Evolutionary conservation across 2,329 filamentous ascomycete species (phyloP), one percentile per base, ranked within the genome.

Genomic region (Polychaeton citri): DNA sequence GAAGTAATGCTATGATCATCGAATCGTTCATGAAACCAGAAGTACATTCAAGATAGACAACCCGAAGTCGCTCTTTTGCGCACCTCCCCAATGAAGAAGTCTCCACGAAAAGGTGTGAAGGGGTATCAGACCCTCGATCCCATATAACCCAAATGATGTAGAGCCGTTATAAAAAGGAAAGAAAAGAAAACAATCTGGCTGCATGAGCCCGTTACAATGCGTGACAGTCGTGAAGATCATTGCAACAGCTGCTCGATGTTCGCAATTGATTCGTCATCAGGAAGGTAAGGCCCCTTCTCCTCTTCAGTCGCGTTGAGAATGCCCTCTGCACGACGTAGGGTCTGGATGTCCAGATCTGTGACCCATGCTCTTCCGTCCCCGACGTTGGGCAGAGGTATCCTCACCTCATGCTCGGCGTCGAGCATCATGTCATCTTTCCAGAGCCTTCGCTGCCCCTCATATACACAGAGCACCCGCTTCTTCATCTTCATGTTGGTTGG

Each of bases 391-490:
- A 95, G 70, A 59, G 77, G 77, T 58, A 94, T 70, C 53, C 88
- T 84, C 24, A 96, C 85, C 62, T 98, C 90, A 52, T 90, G 87
- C 50, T 94, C 86, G 12, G 82, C 86, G 48, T 87, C 85, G 34
- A 98, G 77, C 86, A 95, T 93, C 85, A 96, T 90, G 62, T 98
- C 90, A 55, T 98, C 90, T 66, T 96, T 96, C 73, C 83, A 90
- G 34, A 98, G 71, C 30, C 88, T 78, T 36, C 87, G 77, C 12
- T 72, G 72, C 1, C 90, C 90, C 53, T 96, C 86, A 52, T 92
- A 98, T 15, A 93, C 83, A 44, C 85, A 85, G 51, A 96, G 70
- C 37, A 95, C 85, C 19, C 90, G 82, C 74, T 95, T 95, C 75
- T 92, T 95, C 76, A 93, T 92, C 55, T 82, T 92, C 84, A 96